These are phyloP conservation scores for Malassezia arunalokei DNA, from an alignment of 1,284 basidiomycete genomes.

Conservation along the genomic window DNA sequence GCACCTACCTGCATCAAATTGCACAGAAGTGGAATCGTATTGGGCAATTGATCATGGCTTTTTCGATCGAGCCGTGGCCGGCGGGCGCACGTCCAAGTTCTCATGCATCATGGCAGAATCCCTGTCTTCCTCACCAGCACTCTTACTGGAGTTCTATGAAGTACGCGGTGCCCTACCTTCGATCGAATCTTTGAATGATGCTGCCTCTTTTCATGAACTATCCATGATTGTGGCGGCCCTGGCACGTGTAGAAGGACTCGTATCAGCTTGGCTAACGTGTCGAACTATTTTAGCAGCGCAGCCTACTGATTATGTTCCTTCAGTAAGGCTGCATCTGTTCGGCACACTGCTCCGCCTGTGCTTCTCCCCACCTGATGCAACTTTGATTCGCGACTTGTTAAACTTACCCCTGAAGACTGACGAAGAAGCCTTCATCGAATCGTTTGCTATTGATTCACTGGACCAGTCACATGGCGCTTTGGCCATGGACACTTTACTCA, in stretches of 20 bases:
- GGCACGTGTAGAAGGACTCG: constrained; percentile 8
- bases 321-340: neutral
- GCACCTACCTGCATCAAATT: neutral
- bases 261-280: constrained; percentile 6
- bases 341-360: constrained; percentile 21
- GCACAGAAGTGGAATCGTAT: constrained; percentile 4
- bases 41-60: constrained; percentile 8
- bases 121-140: neutral
- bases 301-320: neutral
- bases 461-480: constrained; percentile 16
- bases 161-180: constrained; percentile 1
- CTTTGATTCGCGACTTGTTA: constrained; percentile 26
- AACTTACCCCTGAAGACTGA: constrained; percentile 20
- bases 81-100: neutral
- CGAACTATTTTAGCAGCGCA: constrained; percentile 4
- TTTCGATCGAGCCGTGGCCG: constrained; percentile 1
- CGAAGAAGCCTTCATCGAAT: constrained; percentile 22
- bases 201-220: neutral
- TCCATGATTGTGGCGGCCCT: neutral
- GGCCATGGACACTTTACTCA: constrained; percentile 29
- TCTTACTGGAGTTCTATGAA: constrained; percentile 8
- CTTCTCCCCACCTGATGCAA: constrained; percentile 25
- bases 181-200: neutral
- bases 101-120: neutral
- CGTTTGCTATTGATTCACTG: constrained; percentile 18